Evolutionary conservation across 805 yeast species (phyloP).

Genomic region (Hyphopichia homilentoma): DNA sequence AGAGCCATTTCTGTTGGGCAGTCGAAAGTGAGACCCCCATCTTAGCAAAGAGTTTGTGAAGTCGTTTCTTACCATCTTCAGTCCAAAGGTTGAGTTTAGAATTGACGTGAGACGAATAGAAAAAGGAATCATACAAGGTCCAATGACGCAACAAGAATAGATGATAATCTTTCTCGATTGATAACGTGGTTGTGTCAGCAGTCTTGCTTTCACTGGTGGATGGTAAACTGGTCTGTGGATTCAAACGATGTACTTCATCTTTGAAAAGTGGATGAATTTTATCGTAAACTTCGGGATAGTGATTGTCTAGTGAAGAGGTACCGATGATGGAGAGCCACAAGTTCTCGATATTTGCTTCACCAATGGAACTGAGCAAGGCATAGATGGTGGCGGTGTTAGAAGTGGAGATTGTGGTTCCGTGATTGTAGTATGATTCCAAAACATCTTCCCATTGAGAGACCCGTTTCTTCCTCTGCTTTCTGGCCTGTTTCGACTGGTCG

Average conservation of each 20-base stretch:
- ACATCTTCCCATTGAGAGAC: slow-evolving; percentile 47
- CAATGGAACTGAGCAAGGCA: slow-evolving; percentile 73
- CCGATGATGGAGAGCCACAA: slow-evolving; percentile 92
- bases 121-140: slow-evolving; percentile 86
- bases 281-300: slow-evolving; percentile 72
- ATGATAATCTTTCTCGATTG: slow-evolving; percentile 79
- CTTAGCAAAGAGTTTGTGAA: slow-evolving; percentile 89
- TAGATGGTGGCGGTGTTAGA: slow-evolving; percentile 79
- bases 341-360: slow-evolving; percentile 66
- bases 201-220: slow-evolving; percentile 21
- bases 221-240: slow-evolving; percentile 27
- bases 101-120: slow-evolving; percentile 86
- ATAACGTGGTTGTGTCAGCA: slow-evolving; percentile 45
- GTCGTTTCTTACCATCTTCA: slow-evolving; percentile 80
- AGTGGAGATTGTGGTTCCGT: slow-evolving; percentile 74
- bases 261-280: slow-evolving; percentile 67
- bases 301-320: slow-evolving; percentile 71
- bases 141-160: slow-evolving; percentile 87
- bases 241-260: slow-evolving; percentile 78
- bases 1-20: slow-evolving; percentile 92
- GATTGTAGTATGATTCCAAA: slow-evolving; percentile 74
- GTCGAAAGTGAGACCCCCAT: slow-evolving; percentile 91
- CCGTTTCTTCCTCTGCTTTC: slow-evolving; percentile 37
- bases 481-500: slow-evolving; percentile 15
- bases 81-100: slow-evolving; percentile 87